These are phyloP conservation scores for Pleurotus eryngii DNA, from an alignment of 768 basidiomycete species.

Conservation along the genomic window DNA sequence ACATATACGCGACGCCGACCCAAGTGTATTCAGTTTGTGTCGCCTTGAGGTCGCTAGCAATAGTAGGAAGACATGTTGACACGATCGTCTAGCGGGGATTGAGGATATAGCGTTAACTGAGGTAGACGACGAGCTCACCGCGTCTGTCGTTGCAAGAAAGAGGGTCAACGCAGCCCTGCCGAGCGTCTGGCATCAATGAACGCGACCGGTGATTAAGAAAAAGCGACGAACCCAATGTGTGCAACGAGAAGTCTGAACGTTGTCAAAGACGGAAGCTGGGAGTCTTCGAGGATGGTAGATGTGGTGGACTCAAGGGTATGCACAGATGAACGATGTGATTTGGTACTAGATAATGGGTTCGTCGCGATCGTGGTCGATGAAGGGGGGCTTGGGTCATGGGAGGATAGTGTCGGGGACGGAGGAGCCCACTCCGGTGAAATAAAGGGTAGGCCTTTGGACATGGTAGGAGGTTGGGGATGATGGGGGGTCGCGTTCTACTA, in stretches of 20 bases:
- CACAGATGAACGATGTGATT: conserved; percentile 22
- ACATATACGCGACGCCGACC: conserved; percentile 83
- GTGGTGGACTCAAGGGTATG: conserved; percentile 23
- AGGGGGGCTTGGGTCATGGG: neutral
- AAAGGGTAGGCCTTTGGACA: neutral
- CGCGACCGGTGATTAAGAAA: neutral
- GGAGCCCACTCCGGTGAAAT: neutral
- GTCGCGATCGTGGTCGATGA: neutral
- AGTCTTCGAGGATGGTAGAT: conserved; percentile 25
- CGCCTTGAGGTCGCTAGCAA: conserved; percentile 64
- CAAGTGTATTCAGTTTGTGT: conserved; percentile 76
- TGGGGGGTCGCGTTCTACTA: neutral
- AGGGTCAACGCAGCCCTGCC: conserved; percentile 71
- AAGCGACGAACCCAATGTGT: conserved; percentile 59
- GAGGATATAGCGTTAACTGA: neutral
- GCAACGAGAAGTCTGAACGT: conserved; percentile 55
- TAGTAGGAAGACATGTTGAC: conserved; percentile 81
- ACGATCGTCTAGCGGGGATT: conserved; percentile 52
- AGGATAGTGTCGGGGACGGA: neutral
- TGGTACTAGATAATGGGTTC: conserved; percentile 1
- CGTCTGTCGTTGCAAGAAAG: conserved; percentile 85
- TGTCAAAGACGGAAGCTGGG: conserved; percentile 36
- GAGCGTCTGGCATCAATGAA: neutral
- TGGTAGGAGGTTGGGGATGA: neutral
- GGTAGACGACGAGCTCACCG: conserved; percentile 42